Evolutionary conservation across 225 moss, liverwort and hornwort species (phyloP).

Genomic region (Lunularia cruciata): DNA sequence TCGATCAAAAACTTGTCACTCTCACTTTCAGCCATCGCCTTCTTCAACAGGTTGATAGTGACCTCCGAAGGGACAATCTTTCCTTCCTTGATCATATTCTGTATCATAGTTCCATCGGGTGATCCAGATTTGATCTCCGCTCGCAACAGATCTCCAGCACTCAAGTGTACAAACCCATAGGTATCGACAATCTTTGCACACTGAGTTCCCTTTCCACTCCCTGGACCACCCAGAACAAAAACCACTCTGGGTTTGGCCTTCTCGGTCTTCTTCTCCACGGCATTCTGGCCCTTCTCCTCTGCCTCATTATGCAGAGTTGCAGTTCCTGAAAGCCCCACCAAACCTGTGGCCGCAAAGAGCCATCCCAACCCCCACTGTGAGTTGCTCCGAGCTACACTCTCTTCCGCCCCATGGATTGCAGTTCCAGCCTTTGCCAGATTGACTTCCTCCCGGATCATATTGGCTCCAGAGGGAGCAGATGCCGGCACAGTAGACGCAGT

Average conservation of each 20-base stretch:
- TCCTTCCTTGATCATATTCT: slow-evolving; percentile 95
- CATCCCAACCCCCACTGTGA: slow-evolving; percentile 34
- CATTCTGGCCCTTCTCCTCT: not conserved
- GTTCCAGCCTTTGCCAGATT: slow-evolving; percentile 22
- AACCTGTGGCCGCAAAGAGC: slow-evolving; percentile 46
- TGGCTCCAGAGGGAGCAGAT: slow-evolving; percentile 5
- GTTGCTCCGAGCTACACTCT: slow-evolving; percentile 24
- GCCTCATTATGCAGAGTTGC: slow-evolving; percentile 14
- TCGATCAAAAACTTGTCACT: slow-evolving; percentile 95
- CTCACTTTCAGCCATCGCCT: slow-evolving; percentile 73
- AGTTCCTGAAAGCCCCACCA: slow-evolving; percentile 44
- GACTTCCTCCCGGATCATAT: slow-evolving; percentile 23
- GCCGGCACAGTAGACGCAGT: slow-evolving; percentile 3
- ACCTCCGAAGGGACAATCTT: slow-evolving; percentile 94
- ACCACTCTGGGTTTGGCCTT: slow-evolving; percentile 6
- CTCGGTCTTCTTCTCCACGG: not conserved
- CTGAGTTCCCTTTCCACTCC: slow-evolving; percentile 96
- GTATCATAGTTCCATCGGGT: slow-evolving; percentile 95
- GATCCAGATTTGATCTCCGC: slow-evolving; percentile 92
- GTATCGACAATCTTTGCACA: slow-evolving; percentile 78
- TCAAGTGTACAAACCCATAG: slow-evolving; percentile 78
- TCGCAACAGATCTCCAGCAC: slow-evolving; percentile 87
- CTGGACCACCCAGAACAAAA: slow-evolving; percentile 71
- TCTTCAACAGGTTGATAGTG: slow-evolving; percentile 88
- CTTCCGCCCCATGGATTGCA: not conserved